Evolutionary conservation across 305 asterid genomes (phyloP).

Genomic region (Solanum aculeatissimum): DNA sequence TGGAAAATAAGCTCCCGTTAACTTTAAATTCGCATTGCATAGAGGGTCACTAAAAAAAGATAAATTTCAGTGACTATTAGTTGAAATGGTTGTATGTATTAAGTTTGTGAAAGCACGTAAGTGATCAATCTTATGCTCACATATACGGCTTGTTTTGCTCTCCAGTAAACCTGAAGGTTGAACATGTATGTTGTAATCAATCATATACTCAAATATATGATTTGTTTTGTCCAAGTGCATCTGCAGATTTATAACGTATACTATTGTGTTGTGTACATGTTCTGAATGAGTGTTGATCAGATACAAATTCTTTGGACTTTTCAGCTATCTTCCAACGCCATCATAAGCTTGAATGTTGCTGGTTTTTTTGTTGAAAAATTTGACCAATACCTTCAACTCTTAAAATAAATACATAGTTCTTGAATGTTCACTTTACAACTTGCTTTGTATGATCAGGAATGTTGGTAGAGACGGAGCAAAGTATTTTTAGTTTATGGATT

Average conservation of each 20-base stretch:
- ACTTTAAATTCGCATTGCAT: constrained; percentile 5
- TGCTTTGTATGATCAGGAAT: too few relatives aligned
- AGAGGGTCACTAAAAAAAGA: constrained; percentile 27
- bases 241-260: background rate
- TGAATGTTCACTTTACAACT: too few relatives aligned
- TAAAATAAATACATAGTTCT: too few relatives aligned
- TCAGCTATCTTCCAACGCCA: too few relatives aligned
- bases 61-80: background rate
- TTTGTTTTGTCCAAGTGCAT: constrained; percentile 1
- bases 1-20: constrained; percentile 26
- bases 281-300: too few relatives aligned
- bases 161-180: constrained; percentile 3
- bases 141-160: background rate
- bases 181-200: background rate
- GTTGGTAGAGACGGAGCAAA: too few relatives aligned
- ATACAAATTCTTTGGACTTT: too few relatives aligned
- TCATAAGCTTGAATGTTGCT: too few relatives aligned
- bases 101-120: background rate
- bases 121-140: background rate
- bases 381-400: too few relatives aligned
- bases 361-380: too few relatives aligned
- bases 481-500: too few relatives aligned
- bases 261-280: too few relatives aligned
- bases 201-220: background rate
- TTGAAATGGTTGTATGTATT: background rate